Percentiles rank a stretch among this genome's conserved stretches.
These are phyloP conservation scores for Coemansia sp. DNA, from an alignment of 192 early-diverging fungal species.

Conservation along the genomic window DNA sequence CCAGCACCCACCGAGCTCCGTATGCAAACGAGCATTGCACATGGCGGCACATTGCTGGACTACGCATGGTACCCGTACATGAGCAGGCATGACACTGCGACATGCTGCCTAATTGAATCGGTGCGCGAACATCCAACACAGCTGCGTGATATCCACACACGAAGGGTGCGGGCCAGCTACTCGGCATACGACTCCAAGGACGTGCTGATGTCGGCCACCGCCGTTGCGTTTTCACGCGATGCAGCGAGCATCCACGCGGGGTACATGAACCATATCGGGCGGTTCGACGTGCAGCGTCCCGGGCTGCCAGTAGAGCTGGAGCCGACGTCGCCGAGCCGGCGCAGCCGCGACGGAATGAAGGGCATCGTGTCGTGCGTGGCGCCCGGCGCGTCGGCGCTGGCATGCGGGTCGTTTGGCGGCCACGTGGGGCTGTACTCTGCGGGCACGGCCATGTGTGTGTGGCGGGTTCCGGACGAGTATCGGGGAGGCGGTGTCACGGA, in stretches of 20 bases:
- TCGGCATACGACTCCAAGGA: slow-evolving; percentile 64
- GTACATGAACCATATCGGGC: slow-evolving; percentile 62
- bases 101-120: slow-evolving; percentile 62
- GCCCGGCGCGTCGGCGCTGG: slow-evolving; percentile 56
- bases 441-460: slow-evolving; percentile 20
- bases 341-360: slow-evolving; percentile 71
- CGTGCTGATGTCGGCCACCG: slow-evolving; percentile 62
- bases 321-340: slow-evolving; percentile 59
- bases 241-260: slow-evolving; percentile 69
- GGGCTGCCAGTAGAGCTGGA: slow-evolving; percentile 54
- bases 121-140: slow-evolving; percentile 76
- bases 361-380: slow-evolving; percentile 73
- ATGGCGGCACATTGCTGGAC: slow-evolving; percentile 19
- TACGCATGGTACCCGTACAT: slow-evolving; percentile 44
- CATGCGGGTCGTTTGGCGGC: slow-evolving; percentile 69
- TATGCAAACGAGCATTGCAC: not conserved
- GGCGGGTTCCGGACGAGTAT: slow-evolving; percentile 44
- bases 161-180: slow-evolving; percentile 65
- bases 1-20: not conserved
- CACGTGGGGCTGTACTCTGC: slow-evolving; percentile 65
- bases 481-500: slow-evolving; percentile 55
- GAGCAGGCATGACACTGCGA: slow-evolving; percentile 46
- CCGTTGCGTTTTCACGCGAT: slow-evolving; percentile 66
- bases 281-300: slow-evolving; percentile 68
- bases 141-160: slow-evolving; percentile 61